Conservation (phyloP, 352 stramenopile genomes). For the Pythium aphanidermatum region DNA sequence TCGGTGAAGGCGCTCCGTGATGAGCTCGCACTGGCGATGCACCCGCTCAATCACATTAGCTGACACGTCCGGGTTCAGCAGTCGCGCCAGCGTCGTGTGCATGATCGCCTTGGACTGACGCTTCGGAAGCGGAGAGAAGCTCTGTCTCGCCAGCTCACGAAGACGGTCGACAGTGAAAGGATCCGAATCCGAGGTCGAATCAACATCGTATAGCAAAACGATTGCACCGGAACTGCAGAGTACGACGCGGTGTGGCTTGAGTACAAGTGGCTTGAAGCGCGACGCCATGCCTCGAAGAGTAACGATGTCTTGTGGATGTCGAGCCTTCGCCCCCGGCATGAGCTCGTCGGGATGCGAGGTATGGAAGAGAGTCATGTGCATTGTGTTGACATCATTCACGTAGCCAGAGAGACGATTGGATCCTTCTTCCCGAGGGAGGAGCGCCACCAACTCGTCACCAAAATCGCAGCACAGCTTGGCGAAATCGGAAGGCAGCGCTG, state of each 20-base stretch:
- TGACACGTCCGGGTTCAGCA: conserved; percentile 41
- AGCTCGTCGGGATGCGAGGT: conserved; percentile 64
- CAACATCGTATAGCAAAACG: conserved; percentile 58
- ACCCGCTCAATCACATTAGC: conserved; percentile 26
- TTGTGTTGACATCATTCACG: conserved; percentile 55
- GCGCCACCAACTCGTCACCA: conserved; percentile 33
- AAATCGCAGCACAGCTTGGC: conserved; percentile 31
- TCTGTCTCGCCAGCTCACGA: conserved; percentile 35
- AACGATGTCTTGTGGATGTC: conserved; percentile 33
- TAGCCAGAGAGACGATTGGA: conserved; percentile 36
- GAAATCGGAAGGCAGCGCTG: conserved; percentile 29
- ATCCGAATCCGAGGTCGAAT: conserved; percentile 26
- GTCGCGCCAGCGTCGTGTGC: conserved; percentile 56
- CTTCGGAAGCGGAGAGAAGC: conserved; percentile 27
- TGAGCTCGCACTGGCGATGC: conserved; percentile 41
- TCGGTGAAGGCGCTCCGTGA: conserved; percentile 31
- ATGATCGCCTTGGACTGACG: conserved; percentile 57
- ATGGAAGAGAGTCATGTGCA: conserved; percentile 80
- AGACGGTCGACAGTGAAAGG: conserved; percentile 54
- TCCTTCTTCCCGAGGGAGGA: conserved; percentile 30
- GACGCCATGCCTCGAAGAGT: conserved; percentile 34
- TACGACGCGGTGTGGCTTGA: conserved; percentile 45
- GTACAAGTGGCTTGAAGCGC: conserved; percentile 32
- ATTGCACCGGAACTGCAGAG: conserved; percentile 57
- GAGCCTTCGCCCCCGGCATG: conserved; percentile 29